Base-by-base conservation (phyloP, 306 rosid species). In the Acacia confusa region DNA sequence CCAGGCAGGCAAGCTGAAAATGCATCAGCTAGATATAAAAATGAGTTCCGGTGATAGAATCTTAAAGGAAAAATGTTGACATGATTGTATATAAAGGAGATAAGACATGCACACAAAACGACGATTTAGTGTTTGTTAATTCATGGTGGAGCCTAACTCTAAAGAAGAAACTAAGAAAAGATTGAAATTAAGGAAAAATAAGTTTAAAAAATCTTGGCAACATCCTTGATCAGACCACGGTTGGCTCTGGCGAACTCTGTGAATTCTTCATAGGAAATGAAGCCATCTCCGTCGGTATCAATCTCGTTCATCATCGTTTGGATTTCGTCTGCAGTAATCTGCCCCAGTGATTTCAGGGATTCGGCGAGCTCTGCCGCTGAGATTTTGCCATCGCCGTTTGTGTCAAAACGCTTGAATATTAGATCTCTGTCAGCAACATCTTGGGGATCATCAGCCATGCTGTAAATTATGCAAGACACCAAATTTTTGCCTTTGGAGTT, bases 311-410 rank as follows among this genome's bases (percentile, higher is more conserved):
- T 91, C 94, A 91, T 91, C 40, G 70, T 58, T 27, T 82, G 53
- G 22, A 91, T 83, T 65, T 89, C 92, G 0, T 91, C 86, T 0
- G 58, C 2, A 0, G 89, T 84, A n/a, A 89, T 88, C 0, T 87
- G 85, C 32, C 91, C 91, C 0, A 89, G 85, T 4, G 77, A 13
- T 58, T 87, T 84, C 78, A 89, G 82, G 3, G 94, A 78, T 34
- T 89, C 89, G 10, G 91, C 91, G 1, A 91, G 86, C 87, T 91
- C 94, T 0, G 77, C 1, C 0, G 92, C 68, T 1, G 94, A 91
- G 82, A 91, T 89, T 78, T 82, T 75, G 6, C 92, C 92, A 1
- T 91, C 91, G 1, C 87, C 88, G 13, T 91, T 84, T 44, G 89
- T 77, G 40, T 91, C 91, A 3, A 89, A 87, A 16, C 58, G 69